Conservation (phyloP, 352 stramenopile species). For the Globisporangium paroecandrum region DNA sequence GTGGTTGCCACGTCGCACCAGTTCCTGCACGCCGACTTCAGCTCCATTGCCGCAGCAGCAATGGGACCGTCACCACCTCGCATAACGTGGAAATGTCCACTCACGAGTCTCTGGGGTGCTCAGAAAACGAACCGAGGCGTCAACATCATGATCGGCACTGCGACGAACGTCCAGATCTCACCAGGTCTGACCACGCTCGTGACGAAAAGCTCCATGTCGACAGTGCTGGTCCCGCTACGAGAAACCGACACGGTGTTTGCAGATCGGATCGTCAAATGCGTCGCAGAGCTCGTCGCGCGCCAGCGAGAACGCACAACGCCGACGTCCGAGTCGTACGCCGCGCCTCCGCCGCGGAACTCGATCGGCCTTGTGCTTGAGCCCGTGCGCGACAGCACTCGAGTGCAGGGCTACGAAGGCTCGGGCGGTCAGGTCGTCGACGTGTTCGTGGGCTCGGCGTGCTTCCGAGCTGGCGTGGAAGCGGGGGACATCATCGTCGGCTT, state of each 20-base stretch:
- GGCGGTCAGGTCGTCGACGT: constrained; percentile 49
- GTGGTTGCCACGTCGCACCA: constrained; percentile 77
- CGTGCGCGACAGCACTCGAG: constrained; percentile 27
- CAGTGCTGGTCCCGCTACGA: constrained; percentile 42
- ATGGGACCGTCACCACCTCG: constrained; percentile 22
- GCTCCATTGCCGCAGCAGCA: constrained; percentile 23
- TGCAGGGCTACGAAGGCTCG: constrained; percentile 37
- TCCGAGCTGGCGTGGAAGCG: constrained; percentile 43
- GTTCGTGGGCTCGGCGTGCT: constrained; percentile 45
- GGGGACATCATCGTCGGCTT: constrained; percentile 55
- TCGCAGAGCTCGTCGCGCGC: constrained; percentile 35
- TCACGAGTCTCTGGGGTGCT: constrained; percentile 42
- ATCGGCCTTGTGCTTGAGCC: constrained; percentile 55
- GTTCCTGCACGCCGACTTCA: constrained; percentile 58
- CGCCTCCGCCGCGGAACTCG: constrained; percentile 38
- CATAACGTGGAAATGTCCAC: constrained; percentile 45
- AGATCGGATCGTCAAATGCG: constrained; percentile 38
- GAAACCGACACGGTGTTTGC: constrained; percentile 25
- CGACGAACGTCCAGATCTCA: constrained; percentile 31
- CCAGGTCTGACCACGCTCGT: constrained; percentile 21
- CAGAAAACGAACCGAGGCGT: constrained; percentile 43
- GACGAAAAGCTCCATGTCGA: constrained; percentile 50
- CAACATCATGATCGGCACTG: constrained; percentile 41
- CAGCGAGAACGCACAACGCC: constrained; percentile 35
- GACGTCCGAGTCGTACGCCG: constrained; percentile 32